Percentiles rank a stretch among this genome's conserved stretches.
These are phyloP conservation scores for Alternaria brassicicola DNA, from an alignment of 2,329 filamentous ascomycete species.

Conservation along the genomic window DNA sequence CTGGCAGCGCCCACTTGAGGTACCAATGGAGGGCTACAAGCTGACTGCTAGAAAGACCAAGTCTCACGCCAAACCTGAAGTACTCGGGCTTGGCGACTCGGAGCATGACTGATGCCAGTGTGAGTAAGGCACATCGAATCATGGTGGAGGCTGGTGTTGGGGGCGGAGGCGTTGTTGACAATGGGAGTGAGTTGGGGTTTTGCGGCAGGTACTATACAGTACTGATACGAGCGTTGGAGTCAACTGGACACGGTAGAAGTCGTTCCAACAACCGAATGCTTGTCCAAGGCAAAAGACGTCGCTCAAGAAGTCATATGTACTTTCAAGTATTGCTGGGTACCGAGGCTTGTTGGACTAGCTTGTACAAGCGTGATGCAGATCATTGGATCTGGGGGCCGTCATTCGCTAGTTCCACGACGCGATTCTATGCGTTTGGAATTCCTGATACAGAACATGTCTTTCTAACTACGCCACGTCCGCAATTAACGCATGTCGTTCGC, in stretches of 20 bases:
- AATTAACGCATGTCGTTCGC: constrained; percentile 39
- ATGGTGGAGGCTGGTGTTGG: constrained; percentile 16
- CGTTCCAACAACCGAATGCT: background rate
- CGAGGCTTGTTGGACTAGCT: background rate
- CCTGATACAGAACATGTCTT: background rate
- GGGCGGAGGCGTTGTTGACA: constrained; percentile 5
- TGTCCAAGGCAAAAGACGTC: background rate
- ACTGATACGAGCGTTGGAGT: background rate
- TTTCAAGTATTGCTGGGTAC: background rate
- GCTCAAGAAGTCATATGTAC: background rate
- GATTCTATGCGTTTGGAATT: constrained; percentile 4
- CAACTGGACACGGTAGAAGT: background rate
- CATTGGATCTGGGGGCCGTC: constrained; percentile 4
- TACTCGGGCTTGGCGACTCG: constrained; percentile 26
- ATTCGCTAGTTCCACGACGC: constrained; percentile 12
- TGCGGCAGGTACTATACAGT: constrained; percentile 11
- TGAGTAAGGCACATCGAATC: constrained; percentile 29
- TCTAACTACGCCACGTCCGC: constrained; percentile 2
- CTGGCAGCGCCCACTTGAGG: constrained; percentile 36
- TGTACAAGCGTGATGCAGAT: constrained; percentile 7
- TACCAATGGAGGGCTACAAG: constrained; percentile 27
- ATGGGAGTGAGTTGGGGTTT: background rate
- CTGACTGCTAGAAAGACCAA: constrained; percentile 35
- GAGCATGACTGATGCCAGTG: constrained; percentile 25
- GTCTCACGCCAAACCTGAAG: constrained; percentile 22